Evolutionary conservation across 495 filamentous ascomycete species (phyloP).

Genomic region (Recurvomyces mirabilis): DNA sequence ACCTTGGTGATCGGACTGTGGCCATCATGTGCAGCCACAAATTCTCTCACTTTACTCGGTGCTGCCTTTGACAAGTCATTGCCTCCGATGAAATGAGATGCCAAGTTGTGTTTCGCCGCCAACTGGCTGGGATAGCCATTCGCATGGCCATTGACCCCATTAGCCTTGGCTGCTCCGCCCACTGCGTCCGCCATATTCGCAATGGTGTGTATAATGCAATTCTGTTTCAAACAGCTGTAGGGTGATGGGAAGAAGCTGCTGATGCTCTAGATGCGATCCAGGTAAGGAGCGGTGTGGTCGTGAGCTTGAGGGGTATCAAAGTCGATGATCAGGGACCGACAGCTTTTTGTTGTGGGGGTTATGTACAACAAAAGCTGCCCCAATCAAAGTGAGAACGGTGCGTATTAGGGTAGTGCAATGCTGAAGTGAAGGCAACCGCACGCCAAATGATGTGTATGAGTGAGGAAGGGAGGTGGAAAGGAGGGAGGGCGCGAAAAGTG

Average conservation of each 20-base stretch:
- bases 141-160: slow-evolving; percentile 24
- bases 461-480: background rate
- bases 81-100: slow-evolving; percentile 91
- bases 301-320: too few relatives aligned
- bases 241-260: too few relatives aligned
- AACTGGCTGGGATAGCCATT: slow-evolving; percentile 50
- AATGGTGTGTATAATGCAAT: too few relatives aligned
- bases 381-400: background rate
- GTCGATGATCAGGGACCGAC: too few relatives aligned
- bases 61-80: slow-evolving; percentile 71
- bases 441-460: background rate
- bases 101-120: slow-evolving; percentile 66
- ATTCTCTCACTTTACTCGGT: slow-evolving; percentile 81
- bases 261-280: too few relatives aligned
- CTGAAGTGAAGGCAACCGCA: background rate
- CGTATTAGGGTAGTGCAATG: background rate
- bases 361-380: background rate
- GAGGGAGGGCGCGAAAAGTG: background rate
- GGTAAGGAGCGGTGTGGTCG: too few relatives aligned
- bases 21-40: slow-evolving; percentile 76
- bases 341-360: too few relatives aligned
- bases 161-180: slow-evolving; percentile 17
- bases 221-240: too few relatives aligned
- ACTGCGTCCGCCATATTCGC: slow-evolving; percentile 19
- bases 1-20: slow-evolving; percentile 98